Evolutionary conservation across 2,329 filamentous ascomycete genomes (phyloP), one percentile per base, ranked within the genome.

Genomic region (Amphichorda felina): DNA sequence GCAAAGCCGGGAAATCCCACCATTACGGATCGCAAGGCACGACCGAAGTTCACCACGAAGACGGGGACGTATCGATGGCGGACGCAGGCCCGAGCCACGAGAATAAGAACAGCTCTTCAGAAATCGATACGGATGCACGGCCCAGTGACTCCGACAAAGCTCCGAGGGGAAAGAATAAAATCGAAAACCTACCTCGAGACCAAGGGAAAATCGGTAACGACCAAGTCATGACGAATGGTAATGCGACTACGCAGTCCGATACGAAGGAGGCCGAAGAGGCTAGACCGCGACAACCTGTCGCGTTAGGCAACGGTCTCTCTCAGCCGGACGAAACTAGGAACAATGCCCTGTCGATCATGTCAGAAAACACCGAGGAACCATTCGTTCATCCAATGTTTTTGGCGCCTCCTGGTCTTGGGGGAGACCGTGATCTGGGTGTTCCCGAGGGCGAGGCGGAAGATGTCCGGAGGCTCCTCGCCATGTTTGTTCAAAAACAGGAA

Each of bases 401-500:
- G 30, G 72, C 79, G 25, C 80, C 84, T 0, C 51, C 60, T 18
- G 62, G 71, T 22, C 71, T 74, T 17, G 66, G 70, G 36, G 70
- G 79, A 2, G 79, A 88, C 51, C 69, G 78, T 37, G 76, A 87
- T 50, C 61, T 83, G 27, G 80, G 80, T 2, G 69, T 93, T 3
- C 82, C 83, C 1, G 66, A 76, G 14, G 59, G 65, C 18, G 84
- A 91, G 57, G 85, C 85, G 2, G 82, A 88, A 43, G 82, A 91
- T 40, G 77, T 84, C 30, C 75, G 84, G 39, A 72, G 79, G 38
- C 59, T 87, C 14, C 65, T 91, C 33, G 71, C 85, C 43, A 61
- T 84, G 9, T 89, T 85, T 51, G 76, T 89, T 18, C 84, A 89
- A 49, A 89, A 89, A 55, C 84, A 91, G 50, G 84, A 91, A 48